These are phyloP conservation scores for Cinnamomum micranthum DNA, from an alignment of 164 flowering plant genomes.

Conservation along the genomic window DNA sequence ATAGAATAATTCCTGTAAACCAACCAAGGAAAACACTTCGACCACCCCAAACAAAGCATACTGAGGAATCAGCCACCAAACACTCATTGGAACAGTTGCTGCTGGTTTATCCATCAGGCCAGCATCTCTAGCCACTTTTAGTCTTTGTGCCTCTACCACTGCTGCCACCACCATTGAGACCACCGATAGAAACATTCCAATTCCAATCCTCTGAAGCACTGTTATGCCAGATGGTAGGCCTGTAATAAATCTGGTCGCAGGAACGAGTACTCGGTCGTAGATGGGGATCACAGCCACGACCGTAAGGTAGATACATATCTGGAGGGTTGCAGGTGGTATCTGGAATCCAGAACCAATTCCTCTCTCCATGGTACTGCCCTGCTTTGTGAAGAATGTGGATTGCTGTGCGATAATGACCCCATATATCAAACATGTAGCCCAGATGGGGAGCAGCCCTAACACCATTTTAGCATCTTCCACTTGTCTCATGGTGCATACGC, in stretches of 20 bases:
- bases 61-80: slow-evolving; percentile 27
- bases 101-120: slow-evolving; percentile 19
- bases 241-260: slow-evolving; percentile 14
- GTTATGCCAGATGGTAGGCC: slow-evolving; percentile 25
- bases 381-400: slow-evolving; percentile 34
- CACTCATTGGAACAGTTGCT: slow-evolving; percentile 23
- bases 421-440: slow-evolving; percentile 24
- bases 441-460: slow-evolving; percentile 20
- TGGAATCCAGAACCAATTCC: slow-evolving; percentile 14
- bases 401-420: slow-evolving; percentile 23
- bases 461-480: slow-evolving; percentile 31
- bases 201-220: slow-evolving; percentile 31
- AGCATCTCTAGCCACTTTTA: slow-evolving; percentile 13
- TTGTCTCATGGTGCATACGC: slow-evolving; percentile 13
- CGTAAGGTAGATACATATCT: slow-evolving; percentile 15
- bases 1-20: slow-evolving; percentile 29
- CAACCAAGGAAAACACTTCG: slow-evolving; percentile 21
- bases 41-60: slow-evolving; percentile 19
- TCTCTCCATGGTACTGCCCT: slow-evolving; percentile 36
- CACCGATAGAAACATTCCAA: slow-evolving; percentile 24
- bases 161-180: slow-evolving; percentile 30
- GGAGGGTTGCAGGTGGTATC: slow-evolving; percentile 26
- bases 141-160: slow-evolving; percentile 22
- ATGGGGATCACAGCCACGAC: slow-evolving; percentile 21
- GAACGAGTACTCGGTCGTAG: slow-evolving; percentile 28